These are phyloP conservation scores for Pythium rishiriense DNA, from an alignment of 352 stramenopile species.

Conservation along the genomic window DNA sequence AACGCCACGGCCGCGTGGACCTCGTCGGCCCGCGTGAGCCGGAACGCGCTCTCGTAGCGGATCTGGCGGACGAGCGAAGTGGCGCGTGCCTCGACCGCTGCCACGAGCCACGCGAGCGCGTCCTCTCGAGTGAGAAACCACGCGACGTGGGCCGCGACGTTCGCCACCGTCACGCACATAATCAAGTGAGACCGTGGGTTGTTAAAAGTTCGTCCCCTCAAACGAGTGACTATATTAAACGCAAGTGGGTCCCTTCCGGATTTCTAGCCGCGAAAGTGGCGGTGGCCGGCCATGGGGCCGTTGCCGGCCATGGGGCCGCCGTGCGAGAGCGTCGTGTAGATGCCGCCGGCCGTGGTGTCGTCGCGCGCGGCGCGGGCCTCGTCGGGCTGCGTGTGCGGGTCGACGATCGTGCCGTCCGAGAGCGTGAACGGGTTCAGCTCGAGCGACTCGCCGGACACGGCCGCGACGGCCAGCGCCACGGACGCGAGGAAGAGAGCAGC, in stretches of 20 bases:
- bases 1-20: neutral
- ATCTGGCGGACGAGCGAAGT: neutral
- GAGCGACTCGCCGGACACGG: constrained; percentile 8
- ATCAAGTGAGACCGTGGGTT: neutral
- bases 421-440: constrained; percentile 31
- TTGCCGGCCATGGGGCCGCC: constrained; percentile 33
- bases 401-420: constrained; percentile 32
- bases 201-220: neutral
- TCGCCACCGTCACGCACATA: neutral
- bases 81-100: neutral
- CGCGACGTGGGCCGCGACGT: neutral
- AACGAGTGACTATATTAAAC: constrained; percentile 4
- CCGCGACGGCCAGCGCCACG: constrained; percentile 3
- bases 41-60: constrained; percentile 3
- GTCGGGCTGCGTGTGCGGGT: constrained; percentile 26
- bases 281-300: neutral
- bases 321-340: constrained; percentile 37
- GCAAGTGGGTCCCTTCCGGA: no score
- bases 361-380: constrained; percentile 9
- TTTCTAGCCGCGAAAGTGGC: neutral
- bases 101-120: neutral
- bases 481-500: neutral
- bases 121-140: constrained; percentile 1
- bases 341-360: constrained; percentile 16
- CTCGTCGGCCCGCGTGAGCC: neutral